A percentile compares a stretch with the other conserved stretches of the same genome.
These are phyloP conservation scores for Naganishia albida DNA, from an alignment of 1,284 basidiomycete species.

Conservation along the genomic window DNA sequence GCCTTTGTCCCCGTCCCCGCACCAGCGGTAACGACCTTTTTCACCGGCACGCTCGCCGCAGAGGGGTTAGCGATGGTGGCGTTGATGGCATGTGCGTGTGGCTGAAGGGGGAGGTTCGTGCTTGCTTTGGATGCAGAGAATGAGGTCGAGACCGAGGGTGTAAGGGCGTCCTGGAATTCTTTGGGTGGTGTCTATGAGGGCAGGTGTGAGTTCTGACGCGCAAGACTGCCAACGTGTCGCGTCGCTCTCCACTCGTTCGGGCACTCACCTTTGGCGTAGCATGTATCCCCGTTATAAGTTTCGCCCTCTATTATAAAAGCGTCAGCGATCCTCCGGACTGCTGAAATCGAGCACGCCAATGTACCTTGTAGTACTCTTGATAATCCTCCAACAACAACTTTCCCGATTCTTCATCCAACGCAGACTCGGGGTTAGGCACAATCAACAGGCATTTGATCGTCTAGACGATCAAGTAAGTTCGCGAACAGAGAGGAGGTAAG, in stretches of 20 bases:
- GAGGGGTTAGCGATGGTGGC: slow-evolving; percentile 16
- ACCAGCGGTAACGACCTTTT: slow-evolving; percentile 29
- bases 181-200: slow-evolving; percentile 38
- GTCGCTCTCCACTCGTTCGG: neutral
- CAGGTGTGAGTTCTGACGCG: too few relatives aligned
- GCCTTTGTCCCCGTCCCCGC: slow-evolving; percentile 37
- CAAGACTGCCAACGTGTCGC: too few relatives aligned
- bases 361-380: slow-evolving; percentile 70
- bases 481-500: neutral
- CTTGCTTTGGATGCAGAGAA: neutral
- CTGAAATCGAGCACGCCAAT: slow-evolving; percentile 10
- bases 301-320: slow-evolving; percentile 20
- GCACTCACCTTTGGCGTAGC: slow-evolving; percentile 45
- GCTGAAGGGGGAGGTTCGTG: slow-evolving; percentile 18
- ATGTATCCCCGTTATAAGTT: slow-evolving; percentile 48
- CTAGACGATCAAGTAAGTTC: slow-evolving; percentile 33
- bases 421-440: slow-evolving; percentile 93
- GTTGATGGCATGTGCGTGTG: slow-evolving; percentile 30
- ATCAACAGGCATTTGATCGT: slow-evolving; percentile 93
- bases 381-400: slow-evolving; percentile 87
- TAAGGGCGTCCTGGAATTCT: slow-evolving; percentile 38
- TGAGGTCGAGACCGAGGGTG: slow-evolving; percentile 34
- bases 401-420: slow-evolving; percentile 90
- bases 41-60: slow-evolving; percentile 1
- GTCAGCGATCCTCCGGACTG: neutral